Evolutionary conservation across 2,329 filamentous ascomycete genomes (phyloP).

Genomic region (Xylariaceae sp.): DNA sequence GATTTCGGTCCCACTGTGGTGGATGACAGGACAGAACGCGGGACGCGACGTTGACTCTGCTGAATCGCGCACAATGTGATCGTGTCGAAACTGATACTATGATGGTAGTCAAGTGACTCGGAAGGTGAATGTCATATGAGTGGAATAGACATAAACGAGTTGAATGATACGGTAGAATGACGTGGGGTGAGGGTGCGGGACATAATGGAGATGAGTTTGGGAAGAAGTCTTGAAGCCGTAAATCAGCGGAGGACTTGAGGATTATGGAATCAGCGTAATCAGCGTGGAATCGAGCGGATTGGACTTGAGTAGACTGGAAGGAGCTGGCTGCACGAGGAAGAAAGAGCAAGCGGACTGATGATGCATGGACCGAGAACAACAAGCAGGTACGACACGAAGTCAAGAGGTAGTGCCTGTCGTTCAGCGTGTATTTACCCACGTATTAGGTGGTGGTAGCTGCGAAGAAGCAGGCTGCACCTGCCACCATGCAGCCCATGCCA

Average conservation of each 20-base stretch:
- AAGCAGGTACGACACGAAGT: neutral
- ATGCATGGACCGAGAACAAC: neutral
- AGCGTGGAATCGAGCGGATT: neutral
- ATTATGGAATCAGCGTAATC: neutral
- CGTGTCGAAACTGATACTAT: too few relatives aligned
- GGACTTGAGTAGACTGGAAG: neutral
- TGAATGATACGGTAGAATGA: neutral
- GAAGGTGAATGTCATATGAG: neutral
- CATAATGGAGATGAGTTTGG: neutral
- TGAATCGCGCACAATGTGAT: too few relatives aligned
- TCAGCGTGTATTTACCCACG: neutral
- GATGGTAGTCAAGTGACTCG: too few relatives aligned
- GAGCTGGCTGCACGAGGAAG: neutral
- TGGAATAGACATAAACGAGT: neutral
- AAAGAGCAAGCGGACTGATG: neutral
- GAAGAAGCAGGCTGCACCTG: too few relatives aligned
- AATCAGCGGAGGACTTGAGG: neutral
- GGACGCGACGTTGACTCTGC: too few relatives aligned
- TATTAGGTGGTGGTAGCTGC: neutral
- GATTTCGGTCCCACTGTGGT: too few relatives aligned
- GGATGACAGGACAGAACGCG: too few relatives aligned
- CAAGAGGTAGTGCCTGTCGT: neutral
- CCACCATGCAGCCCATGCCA: too few relatives aligned
- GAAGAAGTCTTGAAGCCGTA: neutral
- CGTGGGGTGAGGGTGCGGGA: neutral